Evolutionary conservation across 2,329 filamentous ascomycete species (phyloP).

Genomic region (Calonectria pteridis): DNA sequence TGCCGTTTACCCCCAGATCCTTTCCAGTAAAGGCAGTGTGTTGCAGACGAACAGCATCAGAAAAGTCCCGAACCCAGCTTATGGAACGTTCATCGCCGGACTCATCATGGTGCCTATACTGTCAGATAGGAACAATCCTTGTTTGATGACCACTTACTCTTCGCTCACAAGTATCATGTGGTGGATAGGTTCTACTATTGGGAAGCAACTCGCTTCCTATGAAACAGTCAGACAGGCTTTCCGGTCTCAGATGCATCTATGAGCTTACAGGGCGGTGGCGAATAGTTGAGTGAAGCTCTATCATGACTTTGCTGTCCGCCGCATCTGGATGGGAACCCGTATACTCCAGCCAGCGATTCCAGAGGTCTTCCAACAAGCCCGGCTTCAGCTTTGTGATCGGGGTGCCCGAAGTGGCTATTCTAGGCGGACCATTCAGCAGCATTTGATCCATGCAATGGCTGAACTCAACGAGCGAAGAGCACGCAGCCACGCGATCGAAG

Average conservation of each 20-base stretch:
- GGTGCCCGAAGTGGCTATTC: background rate
- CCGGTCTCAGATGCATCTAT: background rate
- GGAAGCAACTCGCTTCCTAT: background rate
- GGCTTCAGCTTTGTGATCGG: background rate
- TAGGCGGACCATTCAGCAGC: background rate
- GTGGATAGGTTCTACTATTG: background rate
- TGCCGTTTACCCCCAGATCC: background rate
- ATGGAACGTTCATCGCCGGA: background rate
- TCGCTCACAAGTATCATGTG: background rate
- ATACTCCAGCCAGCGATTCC: background rate
- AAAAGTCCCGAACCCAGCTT: background rate
- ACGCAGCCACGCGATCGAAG: background rate
- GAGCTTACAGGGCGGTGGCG: background rate
- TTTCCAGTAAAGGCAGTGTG: background rate
- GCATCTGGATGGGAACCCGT: background rate
- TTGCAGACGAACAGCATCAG: background rate
- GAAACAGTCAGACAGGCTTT: background rate
- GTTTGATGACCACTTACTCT: background rate
- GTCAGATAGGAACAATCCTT: background rate
- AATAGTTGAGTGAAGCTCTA: background rate
- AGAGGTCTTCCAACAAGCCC: background rate
- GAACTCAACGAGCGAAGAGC: background rate
- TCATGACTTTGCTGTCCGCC: background rate
- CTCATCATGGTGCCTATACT: background rate
- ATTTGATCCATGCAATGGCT: background rate